Percentiles rank a stretch among this genome's conserved stretches.
Evolutionary conservation across 2,329 filamentous ascomycete genomes (phyloP).

Genomic region (Colletotrichum melonis): DNA sequence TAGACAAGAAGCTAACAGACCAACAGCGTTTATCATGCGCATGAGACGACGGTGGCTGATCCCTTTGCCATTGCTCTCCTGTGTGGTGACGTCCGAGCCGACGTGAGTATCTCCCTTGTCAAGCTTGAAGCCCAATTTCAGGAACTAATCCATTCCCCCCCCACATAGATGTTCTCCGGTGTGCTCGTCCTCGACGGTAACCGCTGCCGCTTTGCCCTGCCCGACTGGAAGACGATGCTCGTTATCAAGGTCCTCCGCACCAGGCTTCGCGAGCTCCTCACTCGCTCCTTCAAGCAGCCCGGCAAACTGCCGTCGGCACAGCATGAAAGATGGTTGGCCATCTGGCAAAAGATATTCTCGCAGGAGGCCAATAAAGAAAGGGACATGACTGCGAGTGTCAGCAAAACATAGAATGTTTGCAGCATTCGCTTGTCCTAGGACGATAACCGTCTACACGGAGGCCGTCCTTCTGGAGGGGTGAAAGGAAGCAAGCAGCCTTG

Average conservation of each 20-base stretch:
- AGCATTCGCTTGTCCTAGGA: not conserved
- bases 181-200: conserved; percentile 90
- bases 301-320: conserved; percentile 72
- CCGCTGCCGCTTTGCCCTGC: conserved; percentile 82
- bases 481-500: too few species aligned
- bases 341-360: conserved; percentile 78
- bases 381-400: conserved; percentile 38
- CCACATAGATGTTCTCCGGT: conserved; percentile 80
- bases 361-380: conserved; percentile 56
- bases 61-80: conserved; percentile 86
- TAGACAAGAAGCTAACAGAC: conserved; percentile 38
- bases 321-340: conserved; percentile 79
- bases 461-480: too few species aligned
- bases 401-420: conserved; percentile 42
- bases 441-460: not conserved
- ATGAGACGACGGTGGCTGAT: conserved; percentile 85
- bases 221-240: conserved; percentile 91
- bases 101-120: conserved; percentile 61
- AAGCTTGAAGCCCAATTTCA: not conserved
- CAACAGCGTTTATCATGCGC: conserved; percentile 83
- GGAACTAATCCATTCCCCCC: conserved; percentile 14
- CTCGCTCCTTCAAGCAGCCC: conserved; percentile 75
- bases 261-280: conserved; percentile 80
- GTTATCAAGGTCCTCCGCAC: conserved; percentile 85
- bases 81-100: conserved; percentile 89